phyloP scores from a whole-genome alignment of 2,329 filamentous ascomycete genomes.

The Fusarium sarcochroum region DNA sequence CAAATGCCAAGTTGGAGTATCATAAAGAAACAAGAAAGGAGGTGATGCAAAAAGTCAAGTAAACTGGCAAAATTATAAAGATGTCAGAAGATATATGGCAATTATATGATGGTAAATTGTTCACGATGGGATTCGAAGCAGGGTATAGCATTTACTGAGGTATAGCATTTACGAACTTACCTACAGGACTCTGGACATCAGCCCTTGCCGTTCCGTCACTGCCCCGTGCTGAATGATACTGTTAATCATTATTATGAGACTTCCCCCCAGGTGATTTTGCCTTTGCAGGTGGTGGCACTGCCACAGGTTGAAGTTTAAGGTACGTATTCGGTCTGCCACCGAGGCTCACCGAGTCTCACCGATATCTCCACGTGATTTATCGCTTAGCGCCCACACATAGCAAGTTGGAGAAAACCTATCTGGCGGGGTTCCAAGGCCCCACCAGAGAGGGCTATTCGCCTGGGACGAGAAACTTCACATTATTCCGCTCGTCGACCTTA shows the following conservation, averaged over 20 bases:
- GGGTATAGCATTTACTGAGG: background rate
- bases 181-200: background rate
- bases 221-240: background rate
- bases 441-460: conserved; percentile 58
- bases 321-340: background rate
- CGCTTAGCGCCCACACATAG: conserved; percentile 60
- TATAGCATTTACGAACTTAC: background rate
- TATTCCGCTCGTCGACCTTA: conserved; percentile 49
- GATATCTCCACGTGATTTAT: conserved; percentile 53
- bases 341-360: conserved; percentile 10
- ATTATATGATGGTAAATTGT: background rate
- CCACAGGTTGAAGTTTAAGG: background rate
- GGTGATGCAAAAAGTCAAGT: background rate
- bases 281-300: background rate
- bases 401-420: conserved; percentile 52
- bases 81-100: background rate
- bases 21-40: background rate
- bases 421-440: conserved; percentile 56
- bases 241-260: background rate
- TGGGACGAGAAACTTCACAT: conserved; percentile 52
- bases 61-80: background rate
- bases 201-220: background rate
- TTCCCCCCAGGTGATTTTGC: background rate
- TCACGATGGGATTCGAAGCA: background rate
- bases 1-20: background rate